Percentiles rank a stretch among this genome's conserved stretches.
These are phyloP conservation scores for Ophiobolus disseminans DNA, from an alignment of 2,329 filamentous ascomycete species.

Conservation along the genomic window DNA sequence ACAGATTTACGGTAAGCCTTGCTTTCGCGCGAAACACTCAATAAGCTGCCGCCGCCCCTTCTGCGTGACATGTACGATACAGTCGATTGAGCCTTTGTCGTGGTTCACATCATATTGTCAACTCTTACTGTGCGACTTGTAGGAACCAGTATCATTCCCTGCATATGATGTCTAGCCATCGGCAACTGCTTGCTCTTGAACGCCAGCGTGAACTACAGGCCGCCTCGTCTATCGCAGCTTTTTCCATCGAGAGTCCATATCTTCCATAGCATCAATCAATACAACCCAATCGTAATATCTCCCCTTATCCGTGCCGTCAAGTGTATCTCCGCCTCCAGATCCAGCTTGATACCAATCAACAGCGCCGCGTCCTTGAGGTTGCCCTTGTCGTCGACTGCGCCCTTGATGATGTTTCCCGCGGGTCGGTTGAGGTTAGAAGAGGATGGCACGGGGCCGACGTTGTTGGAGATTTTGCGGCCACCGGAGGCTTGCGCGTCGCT, in stretches of 20 bases:
- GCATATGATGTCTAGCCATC: background rate
- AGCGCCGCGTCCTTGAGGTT: constrained; percentile 65
- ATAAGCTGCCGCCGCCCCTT: no score
- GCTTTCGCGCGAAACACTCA: no score
- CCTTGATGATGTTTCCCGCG: constrained; percentile 59
- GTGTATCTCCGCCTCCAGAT: constrained; percentile 68
- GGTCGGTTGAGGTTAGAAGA: constrained; percentile 51
- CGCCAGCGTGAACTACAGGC: background rate
- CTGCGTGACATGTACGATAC: no score
- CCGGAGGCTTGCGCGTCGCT: constrained; percentile 50
- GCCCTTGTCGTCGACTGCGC: constrained; percentile 64
- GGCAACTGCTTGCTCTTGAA: background rate
- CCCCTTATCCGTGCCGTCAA: constrained; percentile 66
- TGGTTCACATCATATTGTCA: no score
- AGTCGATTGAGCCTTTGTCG: no score
- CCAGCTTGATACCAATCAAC: constrained; percentile 68
- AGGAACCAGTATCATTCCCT: constrained; percentile 1
- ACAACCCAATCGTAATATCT: constrained; percentile 67
- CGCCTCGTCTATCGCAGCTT: no score
- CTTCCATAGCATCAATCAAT: constrained; percentile 51
- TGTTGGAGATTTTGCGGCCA: constrained; percentile 43
- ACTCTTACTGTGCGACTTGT: no score
- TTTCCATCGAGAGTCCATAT: background rate
- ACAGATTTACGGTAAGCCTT: constrained; percentile 7
- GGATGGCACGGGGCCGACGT: constrained; percentile 44